Conservation (phyloP, 73 alveolate species). For the Effrenium voratum region DNA sequence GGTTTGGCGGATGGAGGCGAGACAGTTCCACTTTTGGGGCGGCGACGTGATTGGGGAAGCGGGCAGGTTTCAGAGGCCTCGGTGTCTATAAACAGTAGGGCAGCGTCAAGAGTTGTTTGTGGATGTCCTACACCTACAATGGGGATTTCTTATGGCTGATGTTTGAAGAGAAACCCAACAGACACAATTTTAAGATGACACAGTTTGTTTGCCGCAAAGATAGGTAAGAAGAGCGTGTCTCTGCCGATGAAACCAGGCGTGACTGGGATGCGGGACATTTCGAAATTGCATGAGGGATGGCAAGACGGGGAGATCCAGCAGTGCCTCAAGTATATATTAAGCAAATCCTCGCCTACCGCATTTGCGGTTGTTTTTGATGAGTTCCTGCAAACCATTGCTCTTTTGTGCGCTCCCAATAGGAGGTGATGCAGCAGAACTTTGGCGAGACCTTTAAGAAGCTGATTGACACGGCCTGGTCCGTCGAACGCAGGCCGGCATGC, state of each 20-base stretch:
- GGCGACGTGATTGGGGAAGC: too few species aligned
- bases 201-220: too few species aligned
- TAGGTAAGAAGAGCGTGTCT: too few species aligned
- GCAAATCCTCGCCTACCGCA: too few species aligned
- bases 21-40: too few species aligned
- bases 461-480: slow-evolving; percentile 60
- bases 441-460: slow-evolving; percentile 25
- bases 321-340: too few species aligned
- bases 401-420: background rate
- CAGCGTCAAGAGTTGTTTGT: background rate
- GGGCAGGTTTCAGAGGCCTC: too few species aligned
- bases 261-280: background rate
- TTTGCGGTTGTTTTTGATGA: background rate
- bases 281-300: too few species aligned
- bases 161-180: too few species aligned
- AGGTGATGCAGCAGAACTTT: slow-evolving; percentile 29
- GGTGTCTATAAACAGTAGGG: too few species aligned
- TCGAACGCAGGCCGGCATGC: slow-evolving; percentile 40
- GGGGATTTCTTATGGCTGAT: background rate
- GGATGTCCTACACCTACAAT: background rate
- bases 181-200: too few species aligned
- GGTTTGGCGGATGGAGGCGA: slow-evolving; percentile 86
- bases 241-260: background rate
- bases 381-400: background rate
- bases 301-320: too few species aligned